phyloP scores from a whole-genome alignment of 2,329 filamentous ascomycete genomes.

The Alternaria triticina region DNA sequence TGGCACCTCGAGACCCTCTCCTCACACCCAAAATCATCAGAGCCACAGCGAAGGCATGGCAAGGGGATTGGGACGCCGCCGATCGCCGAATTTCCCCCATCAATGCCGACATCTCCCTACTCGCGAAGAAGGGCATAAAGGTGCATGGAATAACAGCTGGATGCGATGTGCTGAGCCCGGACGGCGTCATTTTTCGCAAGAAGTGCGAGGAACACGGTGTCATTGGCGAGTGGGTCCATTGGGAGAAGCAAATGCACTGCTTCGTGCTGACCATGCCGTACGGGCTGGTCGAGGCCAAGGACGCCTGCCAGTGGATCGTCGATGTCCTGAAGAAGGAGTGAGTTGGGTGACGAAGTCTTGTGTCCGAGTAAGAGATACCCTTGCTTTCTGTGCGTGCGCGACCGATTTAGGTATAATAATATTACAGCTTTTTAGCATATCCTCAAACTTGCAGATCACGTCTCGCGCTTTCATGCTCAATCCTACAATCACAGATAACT shows the following conservation, averaged over 20 bases:
- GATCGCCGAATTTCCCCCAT: slow-evolving; percentile 60
- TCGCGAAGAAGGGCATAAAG: slow-evolving; percentile 49
- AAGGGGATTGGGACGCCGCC: slow-evolving; percentile 46
- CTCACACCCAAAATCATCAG: slow-evolving; percentile 53
- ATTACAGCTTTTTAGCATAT: neutral
- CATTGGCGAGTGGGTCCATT: slow-evolving; percentile 62
- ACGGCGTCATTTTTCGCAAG: slow-evolving; percentile 58
- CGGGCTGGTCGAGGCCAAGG: slow-evolving; percentile 55
- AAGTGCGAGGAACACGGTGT: slow-evolving; percentile 53
- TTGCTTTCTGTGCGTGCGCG: neutral
- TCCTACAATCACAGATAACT: neutral
- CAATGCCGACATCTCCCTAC: slow-evolving; percentile 52
- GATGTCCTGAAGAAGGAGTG: slow-evolving; percentile 42
- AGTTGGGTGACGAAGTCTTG: neutral
- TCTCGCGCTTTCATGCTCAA: neutral
- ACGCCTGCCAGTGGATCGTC: slow-evolving; percentile 56
- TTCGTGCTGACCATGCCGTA: slow-evolving; percentile 61
- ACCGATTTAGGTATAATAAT: neutral
- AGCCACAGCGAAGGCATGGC: slow-evolving; percentile 52
- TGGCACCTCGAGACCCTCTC: slow-evolving; percentile 55
- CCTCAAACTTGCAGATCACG: neutral
- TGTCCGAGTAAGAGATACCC: slow-evolving; percentile 6
- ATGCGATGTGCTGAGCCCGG: slow-evolving; percentile 61
- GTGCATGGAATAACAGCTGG: slow-evolving; percentile 61
- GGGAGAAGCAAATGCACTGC: slow-evolving; percentile 67